phyloP scores from a whole-genome alignment of 2,329 filamentous ascomycete genomes.

The Microsporum canis region DNA sequence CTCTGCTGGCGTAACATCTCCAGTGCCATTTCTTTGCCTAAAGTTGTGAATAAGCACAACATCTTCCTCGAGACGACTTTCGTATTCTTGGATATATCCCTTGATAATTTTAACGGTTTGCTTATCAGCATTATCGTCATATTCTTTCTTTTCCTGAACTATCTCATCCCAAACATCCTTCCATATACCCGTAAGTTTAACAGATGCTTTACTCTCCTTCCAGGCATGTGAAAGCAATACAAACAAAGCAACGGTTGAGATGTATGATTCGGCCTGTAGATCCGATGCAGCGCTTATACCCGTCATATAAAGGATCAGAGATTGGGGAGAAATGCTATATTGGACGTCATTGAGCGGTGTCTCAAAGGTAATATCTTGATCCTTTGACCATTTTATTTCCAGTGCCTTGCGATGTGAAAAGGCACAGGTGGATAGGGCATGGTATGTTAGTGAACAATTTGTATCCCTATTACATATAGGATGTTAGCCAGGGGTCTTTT shows the following conservation, averaged over 20 bases:
- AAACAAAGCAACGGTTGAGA: conserved; percentile 73
- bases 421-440: conserved; percentile 57
- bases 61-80: conserved; percentile 50
- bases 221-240: conserved; percentile 63
- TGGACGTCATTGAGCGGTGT: conserved; percentile 33
- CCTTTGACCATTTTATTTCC: conserved; percentile 66
- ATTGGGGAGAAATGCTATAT: conserved; percentile 35
- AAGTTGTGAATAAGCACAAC: conserved; percentile 69
- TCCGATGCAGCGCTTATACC: conserved; percentile 60
- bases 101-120: conserved; percentile 54
- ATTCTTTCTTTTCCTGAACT: conserved; percentile 55
- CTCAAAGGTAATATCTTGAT: conserved; percentile 45
- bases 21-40: conserved; percentile 38
- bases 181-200: conserved; percentile 69
- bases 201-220: conserved; percentile 75
- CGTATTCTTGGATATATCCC: conserved; percentile 27
- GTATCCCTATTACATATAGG: conserved; percentile 49
- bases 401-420: conserved; percentile 68
- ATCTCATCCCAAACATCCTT: conserved; percentile 79
- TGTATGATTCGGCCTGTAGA: conserved; percentile 76
- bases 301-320: conserved; percentile 59
- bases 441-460: conserved; percentile 55
- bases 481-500: conserved; percentile 13
- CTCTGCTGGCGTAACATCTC: neutral
- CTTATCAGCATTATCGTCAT: conserved; percentile 60